Evolutionary conservation across 805 yeast genomes (phyloP), one percentile per base, ranked within the genome.

Genomic region (Wickerhamomyces queroliae): DNA sequence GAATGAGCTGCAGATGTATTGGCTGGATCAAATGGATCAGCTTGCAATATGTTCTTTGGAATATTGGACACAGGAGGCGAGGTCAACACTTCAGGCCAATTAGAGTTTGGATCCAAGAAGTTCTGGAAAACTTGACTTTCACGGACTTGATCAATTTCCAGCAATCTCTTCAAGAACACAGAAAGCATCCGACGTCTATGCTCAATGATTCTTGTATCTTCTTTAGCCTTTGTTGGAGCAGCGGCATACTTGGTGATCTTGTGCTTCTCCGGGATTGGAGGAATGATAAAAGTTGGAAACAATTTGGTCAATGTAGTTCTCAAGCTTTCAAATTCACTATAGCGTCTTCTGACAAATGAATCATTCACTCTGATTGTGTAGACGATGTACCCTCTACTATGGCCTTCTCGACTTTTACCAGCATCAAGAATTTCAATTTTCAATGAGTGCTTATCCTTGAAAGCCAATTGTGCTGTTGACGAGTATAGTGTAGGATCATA

Each of bases 221-320:
- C 67, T 43, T 67, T 65, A 6, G 65, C 70, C 39, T 61, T 64
- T 4, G 70, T 54, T 19, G 72, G 72, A 24, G 64, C 67, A 27
- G 66, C 47, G 29, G 70, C 63, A 42, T 68, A 69, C 44, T 64
- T 66, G 12, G 67, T 53, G 12, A 84, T 58, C 16, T 83, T 69
- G 36, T 84, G 91, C 57, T 85, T 85, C 59, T 81, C 84, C 0
- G 99, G 99, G 9, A 93, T 91, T 1, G 98, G 97, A 7, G 99
- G 99, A 5, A 93, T 77, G 3, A 93, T 74, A 4, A 80, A 57
- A 3, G 93, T 78, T 3, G 99, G 97, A 47, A 83, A 83, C 28
- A 86, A 63, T 49, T 82, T 78, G 3, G 79, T 67, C 18, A 93
- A 66, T 5, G 83, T 72, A 30, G 77, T 81, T 44, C 96, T 69